Conservation (phyloP, 2,329 filamentous ascomycete genomes). For the Beauveria scarabaeidicola region DNA sequence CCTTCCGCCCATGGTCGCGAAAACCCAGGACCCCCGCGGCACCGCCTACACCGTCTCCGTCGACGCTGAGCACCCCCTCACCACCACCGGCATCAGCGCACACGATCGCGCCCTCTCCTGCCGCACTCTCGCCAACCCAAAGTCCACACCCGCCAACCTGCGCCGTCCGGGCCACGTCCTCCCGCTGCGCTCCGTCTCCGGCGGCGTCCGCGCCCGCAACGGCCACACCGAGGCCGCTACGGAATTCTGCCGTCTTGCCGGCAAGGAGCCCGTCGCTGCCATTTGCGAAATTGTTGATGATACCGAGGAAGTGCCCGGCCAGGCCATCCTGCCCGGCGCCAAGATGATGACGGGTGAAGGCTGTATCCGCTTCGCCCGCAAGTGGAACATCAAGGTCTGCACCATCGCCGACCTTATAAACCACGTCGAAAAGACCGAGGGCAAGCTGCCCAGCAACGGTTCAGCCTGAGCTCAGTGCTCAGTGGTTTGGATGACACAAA, state of each 20-base stretch:
- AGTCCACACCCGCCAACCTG: constrained; percentile 51
- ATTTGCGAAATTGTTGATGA: constrained; percentile 92
- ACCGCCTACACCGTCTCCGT: constrained; percentile 92
- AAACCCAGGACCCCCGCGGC: constrained; percentile 70
- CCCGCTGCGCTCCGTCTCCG: constrained; percentile 68
- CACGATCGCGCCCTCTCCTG: constrained; percentile 80
- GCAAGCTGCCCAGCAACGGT: constrained; percentile 44
- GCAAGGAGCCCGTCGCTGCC: constrained; percentile 66
- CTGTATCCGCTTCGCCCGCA: constrained; percentile 78
- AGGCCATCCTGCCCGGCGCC: constrained; percentile 55
- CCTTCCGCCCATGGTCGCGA: constrained; percentile 80
- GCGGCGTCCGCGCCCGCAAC: constrained; percentile 68
- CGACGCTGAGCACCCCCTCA: constrained; percentile 63
- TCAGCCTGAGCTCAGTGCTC: constrained; percentile 11
- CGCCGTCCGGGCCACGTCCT: constrained; percentile 84
- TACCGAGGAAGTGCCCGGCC: constrained; percentile 62
- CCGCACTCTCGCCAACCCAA: constrained; percentile 62
- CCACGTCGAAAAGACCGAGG: constrained; percentile 70
- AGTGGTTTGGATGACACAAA: background rate
- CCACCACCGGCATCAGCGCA: constrained; percentile 85
- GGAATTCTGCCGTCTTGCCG: constrained; percentile 80
- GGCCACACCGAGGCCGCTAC: constrained; percentile 93
- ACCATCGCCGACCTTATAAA: constrained; percentile 86
- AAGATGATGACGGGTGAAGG: constrained; percentile 89
- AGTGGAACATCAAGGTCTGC: constrained; percentile 85